Evolutionary conservation across 345 rosid species (phyloP), one percentile per base, ranked within the genome.

Genomic region (Gossypium herbaceum): DNA sequence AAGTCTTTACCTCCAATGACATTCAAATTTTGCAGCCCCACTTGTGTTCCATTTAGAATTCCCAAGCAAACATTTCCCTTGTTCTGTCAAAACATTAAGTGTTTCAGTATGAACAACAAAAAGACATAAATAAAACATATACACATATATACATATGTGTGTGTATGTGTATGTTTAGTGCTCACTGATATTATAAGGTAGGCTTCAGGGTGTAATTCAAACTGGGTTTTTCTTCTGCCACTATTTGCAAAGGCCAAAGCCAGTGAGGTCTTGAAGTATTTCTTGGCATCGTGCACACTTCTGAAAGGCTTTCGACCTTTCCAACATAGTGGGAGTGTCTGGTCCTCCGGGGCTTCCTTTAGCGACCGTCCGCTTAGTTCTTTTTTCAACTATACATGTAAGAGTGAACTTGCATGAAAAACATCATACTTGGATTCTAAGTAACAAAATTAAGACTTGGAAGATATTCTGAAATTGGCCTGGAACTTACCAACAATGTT

Each of bases 41-140:
- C 88, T 81, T 89, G 86, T 25, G 94, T 80, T 17, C 99, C 99
- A 75, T 95, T 90, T 48, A 95, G 82, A 64, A 93, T 84, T 79
- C 99, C 99, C 81, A 95, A 76, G 79, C 97, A 95, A 68, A 83
- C 97, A 82, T 93, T 91, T 77, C 97, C 98, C 25, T 80, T 87
- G 19, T 76, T 79, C 98, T 95, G 88, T 34, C 62, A 83, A 15
- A 43, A 52, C 34, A 41, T 55, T 58, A 4, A 71, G 58, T 34
- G 15, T 24, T 69, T 67, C 48, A 13, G 44, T 9, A 9, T 41
- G 69, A 64, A n/a, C 50, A 41, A 7, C 22, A 50, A 2, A 34
- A 55, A 71, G 62, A 54, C 4, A 34, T 20, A 19, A n/a, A 10
- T 6, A 41, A 43, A 59, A 6, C 0, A 22, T 20, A 71, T 0